Conservation (phyloP, 805 yeast species). For the Candida nanaspora region DNA sequence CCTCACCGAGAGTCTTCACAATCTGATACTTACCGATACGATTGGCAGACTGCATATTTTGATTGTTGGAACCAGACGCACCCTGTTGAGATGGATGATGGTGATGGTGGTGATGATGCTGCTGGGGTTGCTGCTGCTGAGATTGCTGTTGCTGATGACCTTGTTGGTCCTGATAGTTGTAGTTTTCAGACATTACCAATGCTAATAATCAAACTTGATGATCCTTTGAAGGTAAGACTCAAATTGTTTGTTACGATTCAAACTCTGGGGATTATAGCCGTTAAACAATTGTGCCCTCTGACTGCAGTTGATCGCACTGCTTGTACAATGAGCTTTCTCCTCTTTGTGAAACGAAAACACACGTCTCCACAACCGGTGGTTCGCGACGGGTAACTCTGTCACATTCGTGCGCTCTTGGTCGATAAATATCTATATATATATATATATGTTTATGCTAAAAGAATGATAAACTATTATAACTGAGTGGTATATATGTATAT, state of each 20-base stretch:
- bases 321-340: too few relatives aligned
- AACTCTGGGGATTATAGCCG: too few relatives aligned
- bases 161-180: conserved; percentile 4
- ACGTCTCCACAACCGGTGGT: neutral
- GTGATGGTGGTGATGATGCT: conserved; percentile 15
- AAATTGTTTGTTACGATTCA: too few relatives aligned
- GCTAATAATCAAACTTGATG: too few relatives aligned
- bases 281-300: too few relatives aligned
- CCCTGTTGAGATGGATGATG: conserved; percentile 10
- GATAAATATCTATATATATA: too few relatives aligned
- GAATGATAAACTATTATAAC: too few relatives aligned
- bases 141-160: conserved; percentile 6
- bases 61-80: neutral
- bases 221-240: too few relatives aligned
- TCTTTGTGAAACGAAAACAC: too few relatives aligned
- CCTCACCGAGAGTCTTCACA: conserved; percentile 89
- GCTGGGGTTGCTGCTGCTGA: conserved; percentile 11
- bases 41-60: conserved; percentile 8
- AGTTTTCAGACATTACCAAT: neutral
- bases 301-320: too few relatives aligned
- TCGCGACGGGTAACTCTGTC: neutral
- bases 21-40: conserved; percentile 90
- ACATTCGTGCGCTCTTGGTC: too few relatives aligned
- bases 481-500: neutral
- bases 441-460: too few relatives aligned